Percentiles rank a stretch among this genome's conserved stretches.
Conservation (phyloP, 441 rosid genomes). For the Capsella rubella region DNA sequence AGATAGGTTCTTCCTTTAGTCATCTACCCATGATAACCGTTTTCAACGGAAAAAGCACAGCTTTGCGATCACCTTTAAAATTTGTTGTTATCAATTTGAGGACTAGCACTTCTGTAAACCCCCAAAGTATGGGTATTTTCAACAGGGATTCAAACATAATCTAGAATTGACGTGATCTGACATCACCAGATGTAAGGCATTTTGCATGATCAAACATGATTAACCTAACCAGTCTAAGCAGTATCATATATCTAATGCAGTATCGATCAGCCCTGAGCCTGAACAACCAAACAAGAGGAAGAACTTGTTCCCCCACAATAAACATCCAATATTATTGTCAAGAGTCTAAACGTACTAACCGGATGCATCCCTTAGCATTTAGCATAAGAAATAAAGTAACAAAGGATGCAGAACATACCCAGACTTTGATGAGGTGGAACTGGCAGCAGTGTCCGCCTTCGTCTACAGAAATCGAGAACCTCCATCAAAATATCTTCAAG, state of each 20-base stretch:
- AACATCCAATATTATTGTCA: not conserved
- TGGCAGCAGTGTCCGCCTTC: constrained; percentile 27
- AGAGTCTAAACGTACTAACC: too few relatives aligned
- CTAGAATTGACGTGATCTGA: not conserved
- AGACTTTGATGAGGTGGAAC: constrained; percentile 26
- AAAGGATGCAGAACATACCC: constrained; percentile 29
- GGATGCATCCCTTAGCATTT: not conserved
- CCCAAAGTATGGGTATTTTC: not conserved
- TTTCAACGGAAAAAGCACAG: not conserved
- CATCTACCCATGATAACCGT: not conserved
- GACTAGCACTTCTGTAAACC: not conserved
- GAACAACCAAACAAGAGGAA: not conserved
- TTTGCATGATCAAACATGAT: not conserved
- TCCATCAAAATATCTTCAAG: constrained; percentile 17
- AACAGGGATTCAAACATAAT: not conserved
- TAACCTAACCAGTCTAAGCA: not conserved
- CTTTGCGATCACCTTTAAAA: not conserved
- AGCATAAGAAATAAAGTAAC: not conserved
- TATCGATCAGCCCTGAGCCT: not conserved
- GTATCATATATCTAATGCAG: constrained; percentile 7
- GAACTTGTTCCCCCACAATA: not conserved
- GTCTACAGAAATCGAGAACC: constrained; percentile 14
- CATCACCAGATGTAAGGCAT: not conserved
- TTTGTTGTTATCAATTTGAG: not conserved
- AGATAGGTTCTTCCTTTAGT: not conserved